Evolutionary conservation across 176 grass and related monocot genomes (phyloP), one percentile per base, ranked within the genome.

Genomic region (Rhipidocladum racemiflorum): DNA sequence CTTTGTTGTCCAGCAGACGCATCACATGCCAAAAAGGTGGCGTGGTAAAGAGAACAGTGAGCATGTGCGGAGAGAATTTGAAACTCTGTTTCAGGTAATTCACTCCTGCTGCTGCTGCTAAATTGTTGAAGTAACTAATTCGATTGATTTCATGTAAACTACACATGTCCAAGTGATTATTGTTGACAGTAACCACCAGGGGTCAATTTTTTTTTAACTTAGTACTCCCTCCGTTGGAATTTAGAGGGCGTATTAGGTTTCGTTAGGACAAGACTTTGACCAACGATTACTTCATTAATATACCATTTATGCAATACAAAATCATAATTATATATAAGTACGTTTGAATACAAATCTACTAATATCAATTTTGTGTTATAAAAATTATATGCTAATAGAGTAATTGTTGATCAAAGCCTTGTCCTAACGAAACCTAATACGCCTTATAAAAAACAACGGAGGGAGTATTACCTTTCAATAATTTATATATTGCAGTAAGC

Each of bases 1-100:
- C 75, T 75, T 92, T 61, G 86, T 86, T 68, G 79, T 92, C 5
- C 83, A 88, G 38, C 82, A 89, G 38, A 92, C 87, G 23, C 90
- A 92, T 80, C 86, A 92, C 75, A 89, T 89, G 87, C 90, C 90
- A 67, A 92, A 92, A 63, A 67, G 70, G 62, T 92, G 90, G 90
- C 83, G 87, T 23, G 80, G 86, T 35, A 92, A 80, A 79, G 90
- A 92, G 51, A 81, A 75, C 44, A 89, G 68, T 50, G 90, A 89
- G 24, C 14, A 42, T 68, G 84, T 92, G 27, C 80, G 74, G 29
- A 79, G 60, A 63, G 90, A 92, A 80, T 92, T 92, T 76, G 90
- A 87, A 70, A 86, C 83, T 36, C 80, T 92, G 15, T 92, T 92
- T 87, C 87, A 89, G 87, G 90, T 92, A 57, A 75, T 55, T 53